Base-by-base conservation (phyloP, 352 stramenopile species). In the Lagenidium giganteum region DNA sequence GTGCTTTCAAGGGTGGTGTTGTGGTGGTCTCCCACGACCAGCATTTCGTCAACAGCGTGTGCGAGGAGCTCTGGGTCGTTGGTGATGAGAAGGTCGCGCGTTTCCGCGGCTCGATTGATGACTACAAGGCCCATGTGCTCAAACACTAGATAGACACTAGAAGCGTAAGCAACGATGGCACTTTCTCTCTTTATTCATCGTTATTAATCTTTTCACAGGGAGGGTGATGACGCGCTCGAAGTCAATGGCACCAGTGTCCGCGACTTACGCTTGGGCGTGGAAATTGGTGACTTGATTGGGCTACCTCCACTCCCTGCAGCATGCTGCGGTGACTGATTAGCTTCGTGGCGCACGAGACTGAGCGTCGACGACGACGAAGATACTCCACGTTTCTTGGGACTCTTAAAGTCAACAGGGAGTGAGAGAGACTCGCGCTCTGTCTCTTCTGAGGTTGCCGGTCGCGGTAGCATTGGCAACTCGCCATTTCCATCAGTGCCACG, bases 21-120 rank as follows among this genome's bases (percentile, higher is more conserved):
- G 72, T 99, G 43, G 83, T 99, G 33, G 94, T 99, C 14, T 98
- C 91, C 3, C 96, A 99, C 70, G 95, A 99, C 86, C 82, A 97
- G 63, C 97, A 98, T 72, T 99, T 99, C 52, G 94, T 99, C 55
- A 97, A 91, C 32, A 94, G 95, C 49, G 86, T 97, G 28, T 98
- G 90, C 53, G 61, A 87, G 25, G 93, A 98, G 63, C 64, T 98
- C 5, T 98, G 92, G 92, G 82, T 93, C 35, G 82, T 93, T 6
- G 76, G 75, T 31, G 62, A 90, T 20, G 41, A 84, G 43, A 84
- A 90, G 53, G 82, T 93, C 27, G 40, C 61, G 38, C 76, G 74
- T 21, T 93, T 91, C 66, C 63, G 57, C 37, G 81, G 81, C 21
- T 77, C 65, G n/a, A 91, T 93, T 48, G 65, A 66, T 47, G 74